Evolutionary conservation across 2,329 filamentous ascomycete species (phyloP).

Genomic region (Elsinoe necatrix): DNA sequence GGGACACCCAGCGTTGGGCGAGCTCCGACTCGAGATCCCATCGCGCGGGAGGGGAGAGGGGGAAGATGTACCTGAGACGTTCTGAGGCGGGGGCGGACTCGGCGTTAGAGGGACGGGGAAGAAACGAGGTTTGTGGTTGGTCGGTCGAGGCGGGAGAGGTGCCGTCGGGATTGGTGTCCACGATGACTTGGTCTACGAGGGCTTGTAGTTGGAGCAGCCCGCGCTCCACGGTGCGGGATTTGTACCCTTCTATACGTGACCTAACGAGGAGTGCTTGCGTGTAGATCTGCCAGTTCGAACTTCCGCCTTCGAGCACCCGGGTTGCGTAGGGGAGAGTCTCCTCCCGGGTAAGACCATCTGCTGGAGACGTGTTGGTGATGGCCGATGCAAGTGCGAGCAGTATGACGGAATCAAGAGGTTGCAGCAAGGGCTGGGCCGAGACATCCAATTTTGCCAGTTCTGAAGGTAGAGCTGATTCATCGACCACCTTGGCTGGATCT

Average conservation of each 20-base stretch:
- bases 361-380: conserved; percentile 78
- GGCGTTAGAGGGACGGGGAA: conserved; percentile 63
- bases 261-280: conserved; percentile 86
- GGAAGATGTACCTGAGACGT: conserved; percentile 74
- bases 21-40: conserved; percentile 95
- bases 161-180: conserved; percentile 56
- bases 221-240: conserved; percentile 77
- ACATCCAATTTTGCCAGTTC: conserved; percentile 60
- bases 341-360: conserved; percentile 80
- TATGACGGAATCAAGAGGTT: conserved; percentile 80
- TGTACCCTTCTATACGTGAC: conserved; percentile 81
- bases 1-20: conserved; percentile 80
- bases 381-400: conserved; percentile 73
- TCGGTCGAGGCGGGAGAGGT: conserved; percentile 22
- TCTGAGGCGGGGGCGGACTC: conserved; percentile 73
- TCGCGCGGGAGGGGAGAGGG: conserved; percentile 71
- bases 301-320: conserved; percentile 77
- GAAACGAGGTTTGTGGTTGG: conserved; percentile 61
- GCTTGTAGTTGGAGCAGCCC: conserved; percentile 89
- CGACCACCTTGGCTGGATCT: conserved; percentile 31
- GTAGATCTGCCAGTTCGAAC: conserved; percentile 96
- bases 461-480: conserved; percentile 48
- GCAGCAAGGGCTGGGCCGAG: conserved; percentile 70
- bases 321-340: conserved; percentile 87
- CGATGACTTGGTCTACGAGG: conserved; percentile 88